Evolutionary conservation across 441 rosid species (phyloP).

Genomic region (Monsonia emarginata): DNA sequence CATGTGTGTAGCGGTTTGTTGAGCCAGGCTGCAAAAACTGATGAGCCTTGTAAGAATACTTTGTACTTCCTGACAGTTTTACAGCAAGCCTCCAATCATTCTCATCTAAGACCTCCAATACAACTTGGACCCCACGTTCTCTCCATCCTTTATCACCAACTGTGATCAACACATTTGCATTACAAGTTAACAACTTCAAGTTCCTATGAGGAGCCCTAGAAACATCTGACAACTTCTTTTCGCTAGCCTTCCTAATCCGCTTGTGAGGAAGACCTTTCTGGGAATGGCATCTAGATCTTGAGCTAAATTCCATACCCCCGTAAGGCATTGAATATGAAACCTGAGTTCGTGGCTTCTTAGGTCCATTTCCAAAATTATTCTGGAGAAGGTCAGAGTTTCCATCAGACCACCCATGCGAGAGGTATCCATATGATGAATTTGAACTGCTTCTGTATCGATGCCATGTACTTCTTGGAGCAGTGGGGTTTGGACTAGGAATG

Average conservation of each 20-base stretch:
- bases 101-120: conserved; percentile 62
- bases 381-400: conserved; percentile 46
- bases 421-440: conserved; percentile 32
- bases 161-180: conserved; percentile 63
- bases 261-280: conserved; percentile 53
- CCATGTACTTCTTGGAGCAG: conserved; percentile 79
- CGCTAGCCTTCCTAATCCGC: conserved; percentile 69
- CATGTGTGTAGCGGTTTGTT: conserved; percentile 82
- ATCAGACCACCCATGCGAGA: conserved; percentile 64
- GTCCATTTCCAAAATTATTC: conserved; percentile 60
- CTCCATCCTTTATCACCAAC: conserved; percentile 85
- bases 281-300: conserved; percentile 41
- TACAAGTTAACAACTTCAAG: conserved; percentile 55
- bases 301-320: conserved; percentile 48
- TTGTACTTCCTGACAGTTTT: conserved; percentile 52
- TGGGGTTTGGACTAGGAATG: conserved; percentile 64
- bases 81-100: conserved; percentile 89
- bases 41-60: conserved; percentile 67
- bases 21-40: conserved; percentile 91
- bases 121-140: conserved; percentile 60
- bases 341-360: conserved; percentile 84
- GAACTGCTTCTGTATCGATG: conserved; percentile 52
- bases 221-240: conserved; percentile 46
- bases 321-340: conserved; percentile 71
- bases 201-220: conserved; percentile 48